Percentiles rank a stretch among this genome's conserved stretches.
These are phyloP conservation scores for Debaryomycetaceae sp. DNA, from an alignment of 1,139 yeast species.

Conservation along the genomic window DNA sequence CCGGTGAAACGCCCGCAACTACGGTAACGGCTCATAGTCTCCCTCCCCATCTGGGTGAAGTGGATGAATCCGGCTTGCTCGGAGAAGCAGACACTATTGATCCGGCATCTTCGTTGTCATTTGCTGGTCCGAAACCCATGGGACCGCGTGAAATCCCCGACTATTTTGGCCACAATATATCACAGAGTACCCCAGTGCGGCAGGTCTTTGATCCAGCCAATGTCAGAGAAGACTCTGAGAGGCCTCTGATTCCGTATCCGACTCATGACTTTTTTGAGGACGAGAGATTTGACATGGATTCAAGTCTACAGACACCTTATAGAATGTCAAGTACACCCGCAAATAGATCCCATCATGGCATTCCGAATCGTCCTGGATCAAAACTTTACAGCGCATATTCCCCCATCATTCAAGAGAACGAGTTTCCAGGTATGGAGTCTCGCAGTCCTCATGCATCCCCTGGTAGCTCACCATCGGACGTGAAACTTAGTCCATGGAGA, in stretches of 20 bases:
- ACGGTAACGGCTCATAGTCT: background rate
- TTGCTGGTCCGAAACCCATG: constrained; percentile 38
- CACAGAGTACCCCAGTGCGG: background rate
- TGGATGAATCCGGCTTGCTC: background rate
- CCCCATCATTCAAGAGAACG: background rate
- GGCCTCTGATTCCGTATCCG: background rate
- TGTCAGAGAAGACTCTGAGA: background rate
- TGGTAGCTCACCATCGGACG: background rate
- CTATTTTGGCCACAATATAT: constrained; percentile 13
- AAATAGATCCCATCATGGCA: background rate
- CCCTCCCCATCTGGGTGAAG: background rate
- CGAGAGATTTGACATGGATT: background rate
- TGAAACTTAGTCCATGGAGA: background rate
- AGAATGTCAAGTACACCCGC: background rate
- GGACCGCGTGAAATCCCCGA: constrained; percentile 43
- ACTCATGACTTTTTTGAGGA: background rate
- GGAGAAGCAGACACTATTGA: background rate
- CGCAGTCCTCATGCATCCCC: background rate
- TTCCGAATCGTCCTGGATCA: background rate
- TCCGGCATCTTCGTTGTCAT: constrained; percentile 11
- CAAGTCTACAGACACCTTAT: background rate
- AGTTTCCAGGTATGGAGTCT: background rate
- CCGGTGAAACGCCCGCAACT: background rate
- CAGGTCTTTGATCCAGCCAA: background rate
- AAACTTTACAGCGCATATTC: background rate